Percentiles rank a stretch among this genome's conserved stretches.
Evolutionary conservation across 805 yeast species (phyloP).

Genomic region (Lipomyces lipofer): DNA sequence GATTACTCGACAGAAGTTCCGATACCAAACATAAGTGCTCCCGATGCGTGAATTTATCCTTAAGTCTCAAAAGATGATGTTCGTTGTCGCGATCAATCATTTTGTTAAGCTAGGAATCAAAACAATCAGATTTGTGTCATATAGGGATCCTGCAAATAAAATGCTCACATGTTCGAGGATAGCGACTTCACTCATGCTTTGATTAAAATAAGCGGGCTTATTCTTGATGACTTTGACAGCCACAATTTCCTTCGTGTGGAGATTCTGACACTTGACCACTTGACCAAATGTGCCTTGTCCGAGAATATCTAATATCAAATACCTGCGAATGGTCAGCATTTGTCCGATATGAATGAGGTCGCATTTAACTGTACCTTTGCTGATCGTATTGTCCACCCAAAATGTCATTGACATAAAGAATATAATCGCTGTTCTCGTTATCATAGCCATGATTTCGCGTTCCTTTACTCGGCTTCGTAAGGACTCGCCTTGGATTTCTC

Average conservation of each 20-base stretch:
- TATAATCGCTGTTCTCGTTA: slow-evolving; percentile 84
- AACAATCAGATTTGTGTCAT: slow-evolving; percentile 88
- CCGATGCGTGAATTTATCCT: slow-evolving; percentile 73
- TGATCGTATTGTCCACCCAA: slow-evolving; percentile 69
- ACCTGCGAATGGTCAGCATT: no score
- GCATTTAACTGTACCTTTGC: no score
- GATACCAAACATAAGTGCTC: slow-evolving; percentile 81
- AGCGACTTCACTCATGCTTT: slow-evolving; percentile 83
- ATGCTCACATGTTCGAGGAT: slow-evolving; percentile 63
- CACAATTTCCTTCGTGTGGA: slow-evolving; percentile 75
- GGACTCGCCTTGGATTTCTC: slow-evolving; percentile 83
- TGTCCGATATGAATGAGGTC: no score
- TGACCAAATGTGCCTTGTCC: slow-evolving; percentile 99
- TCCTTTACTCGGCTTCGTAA: slow-evolving; percentile 89
- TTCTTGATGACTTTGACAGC: slow-evolving; percentile 94
- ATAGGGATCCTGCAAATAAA: no score
- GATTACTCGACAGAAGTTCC: slow-evolving; percentile 66
- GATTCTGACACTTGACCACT: slow-evolving; percentile 87
- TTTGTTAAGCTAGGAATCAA: slow-evolving; percentile 84
- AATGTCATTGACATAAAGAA: slow-evolving; percentile 88
- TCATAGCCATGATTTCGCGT: slow-evolving; percentile 77
- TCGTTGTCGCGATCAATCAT: slow-evolving; percentile 55
- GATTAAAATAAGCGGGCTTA: slow-evolving; percentile 84
- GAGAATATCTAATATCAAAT: slow-evolving; percentile 81
- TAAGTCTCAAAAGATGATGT: slow-evolving; percentile 51